phyloP scores from a whole-genome alignment of 1,139 yeast genomes.

The Pichia sp. region DNA sequence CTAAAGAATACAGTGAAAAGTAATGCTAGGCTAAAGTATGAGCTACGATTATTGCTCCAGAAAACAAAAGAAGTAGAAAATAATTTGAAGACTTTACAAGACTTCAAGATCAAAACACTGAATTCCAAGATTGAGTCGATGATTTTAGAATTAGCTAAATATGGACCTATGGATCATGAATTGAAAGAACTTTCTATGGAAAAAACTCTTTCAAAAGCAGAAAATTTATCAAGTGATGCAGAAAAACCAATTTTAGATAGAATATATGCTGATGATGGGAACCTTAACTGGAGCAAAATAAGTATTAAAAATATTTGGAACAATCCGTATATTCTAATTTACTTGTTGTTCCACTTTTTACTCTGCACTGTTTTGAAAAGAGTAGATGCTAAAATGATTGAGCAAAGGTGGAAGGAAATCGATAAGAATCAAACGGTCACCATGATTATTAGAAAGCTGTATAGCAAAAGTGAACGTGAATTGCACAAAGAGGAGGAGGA shows the following conservation, averaged over 20 bases:
- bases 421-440: conserved; percentile 27
- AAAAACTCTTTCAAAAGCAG: not conserved
- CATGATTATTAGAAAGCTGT: conserved; percentile 21
- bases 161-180: not conserved
- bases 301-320: conserved; percentile 12
- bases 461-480: conserved; percentile 16
- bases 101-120: conserved; percentile 39
- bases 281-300: conserved; percentile 14
- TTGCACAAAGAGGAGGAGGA: conserved; percentile 1
- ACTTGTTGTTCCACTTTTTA: conserved; percentile 20
- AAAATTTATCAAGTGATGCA: not conserved
- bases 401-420: conserved; percentile 27
- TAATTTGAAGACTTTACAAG: conserved; percentile 37
- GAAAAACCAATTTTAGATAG: not conserved
- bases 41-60: conserved; percentile 64
- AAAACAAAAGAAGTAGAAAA: conserved; percentile 82
- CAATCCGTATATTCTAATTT: conserved; percentile 24
- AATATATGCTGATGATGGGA: conserved; percentile 13
- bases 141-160: not conserved
- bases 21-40: conserved; percentile 76
- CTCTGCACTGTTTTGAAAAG: conserved; percentile 13
- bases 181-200: not conserved
- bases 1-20: conserved; percentile 62
- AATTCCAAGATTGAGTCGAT: conserved; percentile 20
- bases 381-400: conserved; percentile 24